These are phyloP conservation scores for Chlamydomonas applanata DNA, from an alignment of 139 green algal genomes.

Conservation along the genomic window DNA sequence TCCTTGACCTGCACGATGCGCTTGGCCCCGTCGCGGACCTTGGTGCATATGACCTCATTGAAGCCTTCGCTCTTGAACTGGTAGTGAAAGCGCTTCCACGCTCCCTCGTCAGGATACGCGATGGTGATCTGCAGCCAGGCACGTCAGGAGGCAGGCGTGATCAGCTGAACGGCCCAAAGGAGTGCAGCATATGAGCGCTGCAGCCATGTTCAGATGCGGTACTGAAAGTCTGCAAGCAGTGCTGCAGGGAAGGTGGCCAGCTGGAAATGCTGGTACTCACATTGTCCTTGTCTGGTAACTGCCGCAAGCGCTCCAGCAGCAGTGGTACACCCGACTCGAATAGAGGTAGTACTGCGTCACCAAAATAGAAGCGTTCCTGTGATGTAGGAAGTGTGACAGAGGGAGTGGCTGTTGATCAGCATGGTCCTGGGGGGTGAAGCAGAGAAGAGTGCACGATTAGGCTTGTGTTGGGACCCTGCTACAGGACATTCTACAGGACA, in stretches of 20 bases:
- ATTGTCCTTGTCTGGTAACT: conserved; percentile 77
- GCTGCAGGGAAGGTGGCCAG: too few species aligned
- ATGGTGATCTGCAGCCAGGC: conserved; percentile 89
- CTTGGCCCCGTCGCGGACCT: conserved; percentile 94
- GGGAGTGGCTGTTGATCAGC: too few species aligned
- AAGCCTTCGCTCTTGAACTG: conserved; percentile 81
- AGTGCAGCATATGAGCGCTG: too few species aligned
- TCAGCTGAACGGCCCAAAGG: too few species aligned
- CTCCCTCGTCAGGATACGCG: conserved; percentile 97
- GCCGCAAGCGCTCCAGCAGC: conserved; percentile 68
- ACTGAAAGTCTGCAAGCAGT: not conserved
- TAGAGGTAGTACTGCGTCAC: conserved; percentile 92
- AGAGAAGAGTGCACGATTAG: too few species aligned
- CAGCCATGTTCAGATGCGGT: too few species aligned
- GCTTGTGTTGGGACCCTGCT: too few species aligned
- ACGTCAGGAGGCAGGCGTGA: too few species aligned
- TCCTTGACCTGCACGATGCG: conserved; percentile 97
- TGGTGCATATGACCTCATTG: conserved; percentile 96
- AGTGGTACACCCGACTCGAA: conserved; percentile 96
- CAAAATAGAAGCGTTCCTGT: conserved; percentile 99
- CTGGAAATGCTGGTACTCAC: conserved; percentile 26
- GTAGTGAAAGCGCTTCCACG: conserved; percentile 98
- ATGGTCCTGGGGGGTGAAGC: too few species aligned
- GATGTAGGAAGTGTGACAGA: too few species aligned
- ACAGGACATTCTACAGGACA: too few species aligned